Evolutionary conservation across 805 yeast genomes (phyloP), one percentile per base, ranked within the genome.

Genomic region (Komagataella populi): DNA sequence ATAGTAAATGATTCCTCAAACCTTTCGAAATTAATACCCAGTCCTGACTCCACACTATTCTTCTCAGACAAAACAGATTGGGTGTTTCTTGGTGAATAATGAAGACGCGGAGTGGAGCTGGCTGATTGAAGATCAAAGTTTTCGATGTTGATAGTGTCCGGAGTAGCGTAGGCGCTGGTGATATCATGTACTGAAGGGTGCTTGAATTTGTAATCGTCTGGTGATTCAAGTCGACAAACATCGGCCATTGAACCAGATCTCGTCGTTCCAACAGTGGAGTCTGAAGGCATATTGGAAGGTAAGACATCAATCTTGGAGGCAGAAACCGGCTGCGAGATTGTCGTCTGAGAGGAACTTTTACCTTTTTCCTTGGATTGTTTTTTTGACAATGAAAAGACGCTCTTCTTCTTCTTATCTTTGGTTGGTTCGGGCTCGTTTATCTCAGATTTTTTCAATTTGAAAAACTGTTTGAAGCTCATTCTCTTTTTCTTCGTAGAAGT

Each of bases 1-100:
- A 46, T 30, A 23, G 45, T 24, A 45, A 30, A 30, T 30, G 39
- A 30, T 8, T 47, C 49, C 7, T 47, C 49, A 23, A 49, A 49
- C 22, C 47, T 44, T 14, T 49, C 47, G 10, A 49, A 43, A 16
- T 20, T 17, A 20, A 49, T 49, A 8, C 50, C 50, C 14, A 49
- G 36, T 6, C 50, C 50, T 16, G 47, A 30, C 14, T 30, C 39
- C 5, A 30, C 14, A 14, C 39, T 30, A 30, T 30, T 12, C 8
- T 5, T 14, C 14, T 30, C 39, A 30, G 39, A 30, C 39, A 30
- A 30, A 14, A 30, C 14, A 30, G 39, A 30, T 30, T 14, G 39
- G n/a, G 39, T 30, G 39, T 30, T 30, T 14, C 14, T 30, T 10
- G 39, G 39, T 30, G 39, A 30, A 14, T 30, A 30, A 14, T 30